phyloP scores from a whole-genome alignment of 1,139 yeast genomes.

The Magnusiomyces paraingens region DNA sequence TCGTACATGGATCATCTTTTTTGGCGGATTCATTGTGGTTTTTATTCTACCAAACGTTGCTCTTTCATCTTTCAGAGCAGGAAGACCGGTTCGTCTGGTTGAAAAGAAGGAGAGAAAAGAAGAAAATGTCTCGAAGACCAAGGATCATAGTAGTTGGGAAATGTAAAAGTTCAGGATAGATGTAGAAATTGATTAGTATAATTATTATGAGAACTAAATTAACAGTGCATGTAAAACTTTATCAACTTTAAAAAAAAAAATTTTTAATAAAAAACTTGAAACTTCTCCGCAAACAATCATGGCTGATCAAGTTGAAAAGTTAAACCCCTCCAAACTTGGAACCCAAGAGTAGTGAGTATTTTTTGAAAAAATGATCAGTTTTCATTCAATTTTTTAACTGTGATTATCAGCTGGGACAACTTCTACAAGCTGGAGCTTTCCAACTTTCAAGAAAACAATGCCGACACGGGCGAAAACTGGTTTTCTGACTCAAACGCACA shows the following conservation, averaged over 20 bases:
- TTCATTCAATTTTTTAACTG: neutral
- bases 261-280: neutral
- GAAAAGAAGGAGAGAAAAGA: neutral
- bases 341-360: conserved; percentile 61
- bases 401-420: conserved; percentile 57
- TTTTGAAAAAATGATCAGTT: conserved; percentile 17
- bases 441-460: conserved; percentile 64
- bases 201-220: neutral
- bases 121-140: neutral
- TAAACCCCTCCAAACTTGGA: conserved; percentile 70
- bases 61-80: conserved; percentile 8
- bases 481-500: conserved; percentile 92
- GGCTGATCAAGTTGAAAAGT: conserved; percentile 14
- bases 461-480: conserved; percentile 96
- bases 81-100: neutral
- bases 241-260: too few relatives aligned
- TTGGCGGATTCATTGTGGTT: conserved; percentile 37
- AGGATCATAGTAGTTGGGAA: neutral
- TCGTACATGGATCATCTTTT: conserved; percentile 56
- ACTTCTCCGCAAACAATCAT: neutral
- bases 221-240: neutral
- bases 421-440: conserved; percentile 66
- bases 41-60: conserved; percentile 11
- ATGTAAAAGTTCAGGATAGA: neutral
- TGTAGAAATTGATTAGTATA: neutral